Base-by-base conservation (phyloP, 164 flowering plant species). In the Hamamelis virginiana region DNA sequence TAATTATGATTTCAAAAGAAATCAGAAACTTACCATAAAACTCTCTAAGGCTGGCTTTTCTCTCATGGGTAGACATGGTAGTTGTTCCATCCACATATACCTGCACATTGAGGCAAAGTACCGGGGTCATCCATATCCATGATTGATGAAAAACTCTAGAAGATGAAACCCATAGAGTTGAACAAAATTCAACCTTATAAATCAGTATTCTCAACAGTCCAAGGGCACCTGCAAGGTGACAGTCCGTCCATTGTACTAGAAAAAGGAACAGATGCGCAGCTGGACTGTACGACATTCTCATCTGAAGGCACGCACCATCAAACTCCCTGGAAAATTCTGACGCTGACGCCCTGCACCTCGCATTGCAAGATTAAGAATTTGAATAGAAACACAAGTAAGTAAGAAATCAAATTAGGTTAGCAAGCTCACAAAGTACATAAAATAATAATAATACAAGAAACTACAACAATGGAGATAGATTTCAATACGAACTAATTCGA, bases 271-370 rank as follows among this genome's bases (percentile, higher is more conserved):
- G 67, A 53, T 90, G 96, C 13, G 97, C 97, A 13, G 85, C 94
- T 53, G 98, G 94, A 69, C 98, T 90, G 81, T 90, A 91, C 23
- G 97, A 88, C 87, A 93, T 78, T 78, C 97, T 85, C 98, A 90
- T 88, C 83, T 93, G 98, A 45, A 93, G 85, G 74, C 94, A 93
- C 5, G 96, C 96, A 38, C 98, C 98, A 81, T 93, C 96, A 79
- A 85, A 90, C 66, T 89, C 96, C 80, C 92, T 76, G 4, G 92
- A 81, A 79, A 80, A 85, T 50, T 87, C 98, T 1, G 96, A 91
- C 1, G 98, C 98, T 1, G 96, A 91, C 1, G 98, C 98, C 83
- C 98, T 94, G 78, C 68, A 87, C 8, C 44, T 38, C 50, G 33
- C 68, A 66, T 27, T 59, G 58, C 41, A 64, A 64, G 21, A 65